Conservation (phyloP, 305 asterid genomes). For the Solanum hybrid region DNA sequence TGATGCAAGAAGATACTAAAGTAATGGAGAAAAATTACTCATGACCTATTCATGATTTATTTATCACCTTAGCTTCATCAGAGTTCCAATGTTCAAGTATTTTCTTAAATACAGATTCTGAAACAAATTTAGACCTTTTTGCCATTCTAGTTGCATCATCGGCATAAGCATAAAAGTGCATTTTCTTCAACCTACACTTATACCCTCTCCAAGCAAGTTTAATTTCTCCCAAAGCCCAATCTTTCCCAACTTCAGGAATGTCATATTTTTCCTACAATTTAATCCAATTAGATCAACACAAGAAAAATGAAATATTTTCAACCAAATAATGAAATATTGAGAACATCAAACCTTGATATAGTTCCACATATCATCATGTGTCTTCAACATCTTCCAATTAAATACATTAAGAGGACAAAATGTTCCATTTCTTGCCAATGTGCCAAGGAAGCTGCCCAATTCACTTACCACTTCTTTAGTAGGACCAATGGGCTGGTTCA, state of each 20-base stretch:
- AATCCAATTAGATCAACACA: not conserved
- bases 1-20: not conserved
- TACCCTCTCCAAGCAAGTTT: not conserved
- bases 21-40: not conserved
- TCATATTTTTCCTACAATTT: not conserved
- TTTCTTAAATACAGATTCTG: not conserved
- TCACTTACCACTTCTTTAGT: not conserved
- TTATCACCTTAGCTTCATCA: not conserved
- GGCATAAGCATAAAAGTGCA: not conserved
- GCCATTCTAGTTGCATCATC: not conserved
- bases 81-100: not conserved
- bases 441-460: not conserved
- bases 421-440: not conserved
- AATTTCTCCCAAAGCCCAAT: not conserved
- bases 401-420: not conserved
- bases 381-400: not conserved
- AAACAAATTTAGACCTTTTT: not conserved
- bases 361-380: not conserved
- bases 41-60: not conserved
- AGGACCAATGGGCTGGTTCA: not conserved
- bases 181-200: not conserved
- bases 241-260: not conserved
- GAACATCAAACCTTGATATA: not conserved
- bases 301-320: not conserved
- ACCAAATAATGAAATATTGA: not conserved